These are phyloP conservation scores for Alternaria triticimaculans DNA, from an alignment of 2,329 filamentous ascomycete species.

Conservation along the genomic window DNA sequence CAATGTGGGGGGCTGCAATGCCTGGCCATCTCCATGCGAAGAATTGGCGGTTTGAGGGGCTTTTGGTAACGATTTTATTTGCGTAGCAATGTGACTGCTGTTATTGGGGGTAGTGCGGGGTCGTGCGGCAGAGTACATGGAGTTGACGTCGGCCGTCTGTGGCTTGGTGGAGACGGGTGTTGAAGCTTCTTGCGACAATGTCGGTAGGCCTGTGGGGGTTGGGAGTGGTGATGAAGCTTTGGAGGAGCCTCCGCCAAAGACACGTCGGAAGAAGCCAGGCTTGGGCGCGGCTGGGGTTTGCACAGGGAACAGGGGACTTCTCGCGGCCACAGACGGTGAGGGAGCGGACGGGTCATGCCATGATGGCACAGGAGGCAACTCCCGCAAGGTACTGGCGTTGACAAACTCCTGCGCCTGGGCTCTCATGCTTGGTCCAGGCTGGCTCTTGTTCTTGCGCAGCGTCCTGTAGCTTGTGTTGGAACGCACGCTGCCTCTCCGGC, in stretches of 20 bases:
- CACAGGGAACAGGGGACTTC: slow-evolving; percentile 54
- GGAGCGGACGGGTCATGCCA: slow-evolving; percentile 59
- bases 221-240: slow-evolving; percentile 55
- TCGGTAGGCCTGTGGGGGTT: slow-evolving; percentile 21
- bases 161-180: slow-evolving; percentile 26
- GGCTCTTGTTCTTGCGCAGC: slow-evolving; percentile 52
- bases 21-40: slow-evolving; percentile 31
- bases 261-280: slow-evolving; percentile 89
- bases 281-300: slow-evolving; percentile 62
- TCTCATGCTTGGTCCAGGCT: slow-evolving; percentile 51
- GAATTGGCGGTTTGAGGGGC: slow-evolving; percentile 34
- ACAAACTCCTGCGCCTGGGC: slow-evolving; percentile 58
- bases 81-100: slow-evolving; percentile 54
- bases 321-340: slow-evolving; percentile 60
- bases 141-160: slow-evolving; percentile 35
- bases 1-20: slow-evolving; percentile 52
- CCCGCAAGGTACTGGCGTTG: slow-evolving; percentile 52
- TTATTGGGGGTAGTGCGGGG: slow-evolving; percentile 50
- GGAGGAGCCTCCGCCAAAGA: slow-evolving; percentile 75
- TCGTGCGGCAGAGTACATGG: slow-evolving; percentile 40
- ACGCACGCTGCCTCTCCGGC: slow-evolving; percentile 65
- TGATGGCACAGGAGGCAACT: slow-evolving; percentile 53
- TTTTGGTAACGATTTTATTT: slow-evolving; percentile 53
- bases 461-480: slow-evolving; percentile 60
- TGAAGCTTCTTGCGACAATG: slow-evolving; percentile 22